Evolutionary conservation across 2,329 filamentous ascomycete species (phyloP), one percentile per base, ranked within the genome.

Genomic region (Elsinoe fawcettii): DNA sequence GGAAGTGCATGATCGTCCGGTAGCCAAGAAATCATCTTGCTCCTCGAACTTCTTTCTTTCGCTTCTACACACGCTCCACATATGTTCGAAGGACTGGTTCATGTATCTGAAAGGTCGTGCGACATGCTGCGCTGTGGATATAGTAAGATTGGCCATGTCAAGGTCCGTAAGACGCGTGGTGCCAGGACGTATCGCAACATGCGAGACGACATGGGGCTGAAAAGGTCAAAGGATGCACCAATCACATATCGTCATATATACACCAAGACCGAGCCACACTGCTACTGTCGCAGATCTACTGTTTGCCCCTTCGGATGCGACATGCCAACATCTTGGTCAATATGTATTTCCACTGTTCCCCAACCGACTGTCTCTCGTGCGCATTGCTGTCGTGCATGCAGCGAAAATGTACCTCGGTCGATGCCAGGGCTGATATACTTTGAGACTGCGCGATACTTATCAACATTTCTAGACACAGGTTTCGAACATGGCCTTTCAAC

Each of bases 1-100:
- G 44, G 44, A 34, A 32, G 44, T 30, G 44, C 44, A 49, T 49
- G 44, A 49, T 49, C 44, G 44, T 32, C 44, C 44, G 23, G 44
- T 9, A 49, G 43, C 43, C 44, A 49, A 49, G 44, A 18, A 23
- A 2, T 3, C 4, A 14, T 5, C 5, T 9, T 5, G 8, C 25
- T 9, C 22, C 18, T 46, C 41, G 8, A 23, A 14, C 11, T 46
- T n/a, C n/a, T n/a, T n/a, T n/a, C n/a, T n/a, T n/a, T n/a, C n/a
- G n/a, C n/a, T n/a, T n/a, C n/a, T n/a, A n/a, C n/a, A n/a, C n/a
- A n/a, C n/a, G n/a, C n/a, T n/a, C n/a, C n/a, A n/a, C n/a, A n/a
- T n/a, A n/a, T n/a, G n/a, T n/a, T n/a, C n/a, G n/a, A n/a, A n/a
- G n/a, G n/a, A n/a, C n/a, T n/a, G n/a, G n/a, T n/a, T n/a, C n/a